Percentiles rank a stretch among this genome's conserved stretches.
Conservation (phyloP, 2,329 filamentous ascomycete species). For the Fusarium sp. region DNA sequence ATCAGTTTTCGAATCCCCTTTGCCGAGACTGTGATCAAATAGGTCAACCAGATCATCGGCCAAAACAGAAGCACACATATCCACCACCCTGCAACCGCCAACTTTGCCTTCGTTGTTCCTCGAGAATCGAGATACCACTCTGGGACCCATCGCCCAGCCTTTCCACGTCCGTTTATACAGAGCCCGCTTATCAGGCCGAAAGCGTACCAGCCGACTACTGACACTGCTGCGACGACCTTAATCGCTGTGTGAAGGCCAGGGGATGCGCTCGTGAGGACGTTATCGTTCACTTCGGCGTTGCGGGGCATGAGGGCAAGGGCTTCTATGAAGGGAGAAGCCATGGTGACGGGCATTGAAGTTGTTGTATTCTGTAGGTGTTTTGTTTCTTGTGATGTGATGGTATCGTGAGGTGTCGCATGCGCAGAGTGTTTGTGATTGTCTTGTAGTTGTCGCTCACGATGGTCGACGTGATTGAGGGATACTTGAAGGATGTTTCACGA, state of each 20-base stretch:
- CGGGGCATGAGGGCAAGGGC: background rate
- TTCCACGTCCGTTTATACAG: constrained; percentile 46
- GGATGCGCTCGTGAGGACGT: constrained; percentile 15
- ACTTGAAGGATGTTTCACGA: constrained; percentile 6
- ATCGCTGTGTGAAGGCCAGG: constrained; percentile 19
- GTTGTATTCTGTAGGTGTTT: background rate
- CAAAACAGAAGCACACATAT: constrained; percentile 45
- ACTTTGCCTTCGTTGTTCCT: constrained; percentile 33
- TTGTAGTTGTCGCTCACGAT: background rate
- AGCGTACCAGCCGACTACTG: constrained; percentile 45
- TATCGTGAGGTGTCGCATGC: background rate
- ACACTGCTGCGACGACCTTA: constrained; percentile 43
- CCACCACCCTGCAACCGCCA: constrained; percentile 46
- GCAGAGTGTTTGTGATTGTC: background rate
- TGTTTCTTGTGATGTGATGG: background rate
- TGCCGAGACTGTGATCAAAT: constrained; percentile 72
- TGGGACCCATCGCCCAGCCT: constrained; percentile 47
- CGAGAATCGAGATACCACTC: constrained; percentile 49
- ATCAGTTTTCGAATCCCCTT: constrained; percentile 46
- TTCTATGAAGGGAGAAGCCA: background rate
- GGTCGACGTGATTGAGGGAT: constrained; percentile 1
- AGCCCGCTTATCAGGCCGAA: constrained; percentile 49
- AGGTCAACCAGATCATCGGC: constrained; percentile 74
- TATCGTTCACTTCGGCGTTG: background rate
- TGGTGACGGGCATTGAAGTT: background rate